These are phyloP conservation scores for Cucurbita ficifolia DNA, from an alignment of 306 rosid genomes.

Conservation along the genomic window DNA sequence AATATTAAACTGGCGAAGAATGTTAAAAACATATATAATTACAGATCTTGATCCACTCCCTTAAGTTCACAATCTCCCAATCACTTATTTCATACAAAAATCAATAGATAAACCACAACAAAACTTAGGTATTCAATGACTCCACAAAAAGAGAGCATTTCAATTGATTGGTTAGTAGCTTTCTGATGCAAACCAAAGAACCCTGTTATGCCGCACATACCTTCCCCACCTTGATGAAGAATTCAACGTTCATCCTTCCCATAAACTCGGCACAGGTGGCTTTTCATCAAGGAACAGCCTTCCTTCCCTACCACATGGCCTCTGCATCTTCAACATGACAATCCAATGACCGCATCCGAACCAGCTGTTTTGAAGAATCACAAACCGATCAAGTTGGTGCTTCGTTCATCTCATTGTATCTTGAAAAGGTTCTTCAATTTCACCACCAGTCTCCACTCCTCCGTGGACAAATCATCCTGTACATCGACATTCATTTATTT, in stretches of 20 bases:
- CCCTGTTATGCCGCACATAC: not conserved
- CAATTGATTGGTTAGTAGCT: not conserved
- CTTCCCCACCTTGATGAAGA: not conserved
- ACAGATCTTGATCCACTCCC: not conserved
- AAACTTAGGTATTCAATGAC: not conserved
- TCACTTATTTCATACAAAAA: not conserved
- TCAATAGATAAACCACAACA: not conserved
- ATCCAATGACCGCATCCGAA: not conserved
- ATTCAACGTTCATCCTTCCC: not conserved
- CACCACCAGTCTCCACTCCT: constrained; percentile 74
- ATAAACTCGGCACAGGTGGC: not conserved
- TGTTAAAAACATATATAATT: not conserved
- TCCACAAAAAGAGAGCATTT: not conserved
- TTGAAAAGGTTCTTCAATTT: constrained; percentile 67
- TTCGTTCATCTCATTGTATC: constrained; percentile 39
- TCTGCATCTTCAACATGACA: not conserved
- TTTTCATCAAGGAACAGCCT: not conserved
- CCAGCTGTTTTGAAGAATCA: not conserved
- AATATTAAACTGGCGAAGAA: not conserved
- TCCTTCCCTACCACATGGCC: not conserved
- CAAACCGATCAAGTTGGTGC: not conserved
- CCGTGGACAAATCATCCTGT: constrained; percentile 59
- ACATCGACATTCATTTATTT: not conserved
- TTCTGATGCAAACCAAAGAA: not conserved
- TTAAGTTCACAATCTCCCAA: not conserved